Conservation (phyloP, 2,329 filamentous ascomycete genomes). For the Ophiobolus disseminans region DNA sequence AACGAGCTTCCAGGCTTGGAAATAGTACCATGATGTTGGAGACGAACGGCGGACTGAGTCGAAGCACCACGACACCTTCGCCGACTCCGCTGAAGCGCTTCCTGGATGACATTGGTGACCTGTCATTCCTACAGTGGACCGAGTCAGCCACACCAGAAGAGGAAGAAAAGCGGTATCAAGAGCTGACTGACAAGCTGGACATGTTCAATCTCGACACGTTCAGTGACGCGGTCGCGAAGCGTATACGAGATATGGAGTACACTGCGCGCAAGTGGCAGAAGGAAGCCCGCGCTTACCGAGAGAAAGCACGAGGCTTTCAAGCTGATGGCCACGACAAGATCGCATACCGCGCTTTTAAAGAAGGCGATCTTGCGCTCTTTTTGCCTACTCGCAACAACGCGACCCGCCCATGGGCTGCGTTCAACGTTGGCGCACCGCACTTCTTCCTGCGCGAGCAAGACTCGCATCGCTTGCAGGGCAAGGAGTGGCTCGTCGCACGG, state of each 20-base stretch:
- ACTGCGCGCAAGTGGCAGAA: conserved; percentile 92
- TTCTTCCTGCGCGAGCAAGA: conserved; percentile 97
- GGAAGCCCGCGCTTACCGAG: conserved; percentile 84
- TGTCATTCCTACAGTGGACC: conserved; percentile 84
- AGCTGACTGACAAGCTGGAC: conserved; percentile 75
- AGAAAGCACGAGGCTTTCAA: conserved; percentile 80
- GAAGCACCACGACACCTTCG: conserved; percentile 64
- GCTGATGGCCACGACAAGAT: conserved; percentile 95
- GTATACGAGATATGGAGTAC: conserved; percentile 91
- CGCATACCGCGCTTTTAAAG: conserved; percentile 93
- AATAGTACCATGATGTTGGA: conserved; percentile 56
- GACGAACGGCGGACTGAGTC: conserved; percentile 48
- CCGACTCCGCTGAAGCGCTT: conserved; percentile 61
- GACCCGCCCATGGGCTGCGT: conserved; percentile 95
- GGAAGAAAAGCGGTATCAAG: conserved; percentile 76
- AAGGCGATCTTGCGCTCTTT: conserved; percentile 93
- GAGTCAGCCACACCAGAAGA: conserved; percentile 68
- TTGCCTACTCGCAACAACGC: conserved; percentile 93
- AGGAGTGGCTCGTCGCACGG: conserved; percentile 96
- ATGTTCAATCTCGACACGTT: conserved; percentile 85
- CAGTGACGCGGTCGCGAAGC: conserved; percentile 82
- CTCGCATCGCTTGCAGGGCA: conserved; percentile 78
- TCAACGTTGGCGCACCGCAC: conserved; percentile 96
- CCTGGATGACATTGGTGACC: conserved; percentile 68
- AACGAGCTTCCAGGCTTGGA: conserved; percentile 68